Base-by-base conservation (phyloP, 225 moss, liverwort and hornwort genomes). In the Lunularia cruciata region DNA sequence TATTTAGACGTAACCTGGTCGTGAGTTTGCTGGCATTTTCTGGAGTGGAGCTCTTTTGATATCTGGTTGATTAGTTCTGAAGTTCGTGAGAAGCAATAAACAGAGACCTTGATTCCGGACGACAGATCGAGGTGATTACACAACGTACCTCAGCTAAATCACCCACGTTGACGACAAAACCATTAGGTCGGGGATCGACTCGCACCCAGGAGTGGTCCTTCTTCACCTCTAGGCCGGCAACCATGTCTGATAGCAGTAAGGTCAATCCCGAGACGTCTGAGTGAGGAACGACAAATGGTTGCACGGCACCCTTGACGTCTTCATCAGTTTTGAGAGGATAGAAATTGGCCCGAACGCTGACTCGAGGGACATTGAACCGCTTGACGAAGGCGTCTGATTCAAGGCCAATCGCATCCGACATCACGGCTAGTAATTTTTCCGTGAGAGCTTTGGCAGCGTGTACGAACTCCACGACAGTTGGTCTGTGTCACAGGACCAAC, bases 221-320 rank as follows among this genome's bases (percentile, higher is more conserved):
- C 59, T 58, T 70, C 2, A 86, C 86, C 66, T 92, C 73, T 10
- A 92, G 69, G 5, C 87, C 89, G 0, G 74, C 71, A 22, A 67
- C 73, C 1, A 73, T 77, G 37, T 82, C 83, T 49, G 85, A 83
- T 49, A 87, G 81, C 59, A 92, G 75, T 34, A 85, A 59, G 3
- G 89, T 92, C 28, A 89, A 35, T 28, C 79, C 71, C 36, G 80
- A 76, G n/a, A 87, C 73, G 48, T 92, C 91, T n/a, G 91, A 83
- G 35, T 89, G 91, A 30, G 83, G 40, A 13, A 13, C 39, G 15
- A 30, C 5, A n/a, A n/a, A n/a, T 8, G 65, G 65, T 47, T 47
- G 47, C 61, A 90, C 46, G 26, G 70, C 71, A 27, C 86, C 33
- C 58, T 81, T 79, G 15, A 77, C 76, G 31, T 82, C 81, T 1